These are phyloP conservation scores for Mesotaenium endlicherianum DNA, from an alignment of 139 green algal species.

Conservation along the genomic window DNA sequence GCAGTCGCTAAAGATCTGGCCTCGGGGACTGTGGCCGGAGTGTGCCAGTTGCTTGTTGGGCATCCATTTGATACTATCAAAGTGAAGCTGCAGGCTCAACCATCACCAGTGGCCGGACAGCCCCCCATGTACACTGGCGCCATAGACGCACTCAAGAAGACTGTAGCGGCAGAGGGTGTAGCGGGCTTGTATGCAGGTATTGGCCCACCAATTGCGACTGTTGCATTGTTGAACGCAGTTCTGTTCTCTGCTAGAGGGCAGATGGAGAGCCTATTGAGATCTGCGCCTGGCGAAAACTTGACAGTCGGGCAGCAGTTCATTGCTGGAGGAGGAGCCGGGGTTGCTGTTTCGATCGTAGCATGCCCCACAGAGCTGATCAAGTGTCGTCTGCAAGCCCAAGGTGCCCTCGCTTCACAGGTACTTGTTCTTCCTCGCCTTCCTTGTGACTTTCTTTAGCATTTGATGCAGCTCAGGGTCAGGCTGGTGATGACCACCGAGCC, in stretches of 20 bases:
- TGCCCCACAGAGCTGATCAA: slow-evolving; percentile 83
- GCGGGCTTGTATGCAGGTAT: slow-evolving; percentile 73
- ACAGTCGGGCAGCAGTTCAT: slow-evolving; percentile 60
- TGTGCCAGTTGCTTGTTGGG: slow-evolving; percentile 63
- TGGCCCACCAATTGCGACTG: slow-evolving; percentile 71
- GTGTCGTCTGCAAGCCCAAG: slow-evolving; percentile 74
- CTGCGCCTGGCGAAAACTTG: slow-evolving; percentile 40
- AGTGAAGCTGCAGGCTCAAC: slow-evolving; percentile 72
- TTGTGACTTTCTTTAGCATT: not conserved
- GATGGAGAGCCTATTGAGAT: slow-evolving; percentile 65
- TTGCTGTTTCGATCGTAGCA: slow-evolving; percentile 70
- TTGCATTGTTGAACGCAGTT: slow-evolving; percentile 77
- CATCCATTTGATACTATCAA: slow-evolving; percentile 69
- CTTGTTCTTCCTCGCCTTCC: not conserved
- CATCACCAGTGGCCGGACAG: slow-evolving; percentile 44
- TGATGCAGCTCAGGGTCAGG: too few relatives aligned
- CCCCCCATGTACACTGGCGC: slow-evolving; percentile 41
- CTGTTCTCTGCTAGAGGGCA: slow-evolving; percentile 68
- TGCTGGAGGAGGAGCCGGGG: slow-evolving; percentile 60
- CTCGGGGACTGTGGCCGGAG: slow-evolving; percentile 58
- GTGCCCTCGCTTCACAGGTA: slow-evolving; percentile 18
- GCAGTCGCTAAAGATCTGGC: slow-evolving; percentile 55
- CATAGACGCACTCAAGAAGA: slow-evolving; percentile 58
- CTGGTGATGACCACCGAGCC: too few relatives aligned
- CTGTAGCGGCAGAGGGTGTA: slow-evolving; percentile 60